Base-by-base conservation (phyloP, 2,329 filamentous ascomycete genomes). In the Fusarium sulawesiense region DNA sequence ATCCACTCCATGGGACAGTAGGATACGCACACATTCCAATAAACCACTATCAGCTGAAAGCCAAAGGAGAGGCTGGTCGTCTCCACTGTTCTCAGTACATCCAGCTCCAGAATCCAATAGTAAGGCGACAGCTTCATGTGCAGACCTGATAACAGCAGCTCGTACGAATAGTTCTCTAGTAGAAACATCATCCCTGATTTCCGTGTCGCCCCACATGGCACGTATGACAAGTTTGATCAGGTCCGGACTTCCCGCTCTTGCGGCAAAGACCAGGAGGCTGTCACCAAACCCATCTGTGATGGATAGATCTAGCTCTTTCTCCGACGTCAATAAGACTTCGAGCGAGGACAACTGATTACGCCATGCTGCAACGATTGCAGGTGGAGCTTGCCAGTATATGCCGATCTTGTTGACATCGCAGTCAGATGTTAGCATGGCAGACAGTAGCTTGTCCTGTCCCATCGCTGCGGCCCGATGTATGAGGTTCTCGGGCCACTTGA, bases 61-160 rank as follows among this genome's bases (percentile, higher is more conserved):
- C 30, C 30, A 2, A 5, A 32, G 14, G 30, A 16, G 2, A 32
- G 30, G 30, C 7, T 32, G 3, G 0, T 16, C 13, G 4, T 5
- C 30, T 7, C 14, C 30, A 8, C 2, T 16, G 0, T 0, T 32
- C 30, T 9, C 14, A 5, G 4, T 4, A 4, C 30, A 2, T 32
- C 30, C 30, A 5, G 14, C 30, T 4, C 42, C 23, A 7, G 21
- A n/a, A 7, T 56, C 10, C 16, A 56, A n/a, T 6, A 56, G 54
- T 12, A 56, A 21, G 13, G 18, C 23, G 16, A 48, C 23, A 6
- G 27, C 32, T 14, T 3, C n/a, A 25, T 14, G 44, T 20, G 10
- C 21, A 21, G 10, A 27, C 9, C 25, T 25, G 7, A 25, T 25
- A 25, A 25, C 8, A 9, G 25, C 42, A 8, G 14, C 30, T 29